Conservation (phyloP, 495 filamentous ascomycete genomes). For the Penicillium macrosclerotiorum region DNA sequence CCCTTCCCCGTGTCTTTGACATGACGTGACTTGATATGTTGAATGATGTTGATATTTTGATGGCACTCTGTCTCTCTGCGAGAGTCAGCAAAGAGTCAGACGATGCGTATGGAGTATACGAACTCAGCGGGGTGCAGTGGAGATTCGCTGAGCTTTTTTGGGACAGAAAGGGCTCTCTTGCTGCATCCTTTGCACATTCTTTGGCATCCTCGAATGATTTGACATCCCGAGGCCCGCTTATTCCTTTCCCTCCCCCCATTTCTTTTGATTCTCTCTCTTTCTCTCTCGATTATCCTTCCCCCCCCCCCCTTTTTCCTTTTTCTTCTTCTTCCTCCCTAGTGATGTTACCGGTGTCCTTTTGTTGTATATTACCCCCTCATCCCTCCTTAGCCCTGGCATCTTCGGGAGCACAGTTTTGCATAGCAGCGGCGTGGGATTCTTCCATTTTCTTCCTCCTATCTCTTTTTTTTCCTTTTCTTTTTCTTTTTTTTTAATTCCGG, state of each 20-base stretch:
- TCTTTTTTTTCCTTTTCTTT: slow-evolving; percentile 4
- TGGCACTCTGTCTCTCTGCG: slow-evolving; percentile 9
- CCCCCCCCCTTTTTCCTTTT: background rate
- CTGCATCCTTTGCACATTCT: slow-evolving; percentile 19
- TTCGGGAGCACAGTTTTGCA: slow-evolving; percentile 22
- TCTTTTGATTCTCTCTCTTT: slow-evolving; percentile 7
- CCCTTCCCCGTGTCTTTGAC: background rate
- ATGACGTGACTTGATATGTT: slow-evolving; percentile 4
- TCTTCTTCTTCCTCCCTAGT: slow-evolving; percentile 4
- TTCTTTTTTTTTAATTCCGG: background rate
- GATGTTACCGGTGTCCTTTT: slow-evolving; percentile 4
- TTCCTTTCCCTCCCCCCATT: background rate
- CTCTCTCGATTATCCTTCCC: background rate
- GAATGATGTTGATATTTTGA: no score
- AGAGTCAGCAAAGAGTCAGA: slow-evolving; percentile 6
- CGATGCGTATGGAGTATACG: slow-evolving; percentile 14
- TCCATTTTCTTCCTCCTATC: background rate
- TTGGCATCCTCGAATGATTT: slow-evolving; percentile 19
- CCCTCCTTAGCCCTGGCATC: slow-evolving; percentile 14
- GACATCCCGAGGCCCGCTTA: slow-evolving; percentile 5
- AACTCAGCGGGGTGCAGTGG: slow-evolving; percentile 11
- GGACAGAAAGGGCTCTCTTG: no score
- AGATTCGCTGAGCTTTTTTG: no score
- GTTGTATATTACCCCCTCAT: slow-evolving; percentile 27
- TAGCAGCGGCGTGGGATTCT: slow-evolving; percentile 29